These are phyloP conservation scores for Tremella mesenterica DNA, from an alignment of 768 basidiomycete genomes.

Conservation along the genomic window DNA sequence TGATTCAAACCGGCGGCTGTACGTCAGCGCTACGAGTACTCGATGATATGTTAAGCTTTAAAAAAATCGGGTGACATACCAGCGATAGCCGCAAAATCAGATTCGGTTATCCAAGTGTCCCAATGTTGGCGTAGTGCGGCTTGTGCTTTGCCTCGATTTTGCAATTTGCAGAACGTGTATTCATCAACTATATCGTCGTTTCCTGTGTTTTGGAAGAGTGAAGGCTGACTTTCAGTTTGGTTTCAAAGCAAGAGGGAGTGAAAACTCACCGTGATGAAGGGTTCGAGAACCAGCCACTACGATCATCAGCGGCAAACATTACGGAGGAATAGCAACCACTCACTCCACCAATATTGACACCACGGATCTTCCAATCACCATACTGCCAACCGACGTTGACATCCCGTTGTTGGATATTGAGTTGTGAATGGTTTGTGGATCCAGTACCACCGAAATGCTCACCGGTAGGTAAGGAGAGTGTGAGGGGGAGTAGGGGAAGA, in stretches of 20 bases:
- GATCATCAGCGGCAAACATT: conserved; percentile 2
- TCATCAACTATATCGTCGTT: conserved; percentile 43
- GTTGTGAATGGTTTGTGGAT: no score
- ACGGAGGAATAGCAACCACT: conserved; percentile 2
- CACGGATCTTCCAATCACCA: conserved; percentile 36
- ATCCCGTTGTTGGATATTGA: conserved; percentile 15
- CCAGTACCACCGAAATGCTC: no score
- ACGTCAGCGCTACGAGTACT: neutral
- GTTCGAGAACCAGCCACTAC: conserved; percentile 38
- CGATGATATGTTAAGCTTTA: neutral
- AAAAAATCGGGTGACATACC: conserved; percentile 24
- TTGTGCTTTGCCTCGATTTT: conserved; percentile 24
- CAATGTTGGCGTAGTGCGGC: conserved; percentile 39
- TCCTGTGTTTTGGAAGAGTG: conserved; percentile 34
- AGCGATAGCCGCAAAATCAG: conserved; percentile 42
- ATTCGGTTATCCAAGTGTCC: conserved; percentile 45
- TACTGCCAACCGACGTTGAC: conserved; percentile 42
- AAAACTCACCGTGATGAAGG: conserved; percentile 44
- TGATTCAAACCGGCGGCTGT: conserved; percentile 33
- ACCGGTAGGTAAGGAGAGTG: neutral
- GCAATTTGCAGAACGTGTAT: conserved; percentile 40
- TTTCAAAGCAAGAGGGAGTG: no score
- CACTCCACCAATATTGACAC: conserved; percentile 40
- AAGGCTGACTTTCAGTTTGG: no score
- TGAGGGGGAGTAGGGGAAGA: neutral